Evolutionary conservation across 2,329 filamentous ascomycete genomes (phyloP).

Genomic region (Albophoma yamanashiensis): DNA sequence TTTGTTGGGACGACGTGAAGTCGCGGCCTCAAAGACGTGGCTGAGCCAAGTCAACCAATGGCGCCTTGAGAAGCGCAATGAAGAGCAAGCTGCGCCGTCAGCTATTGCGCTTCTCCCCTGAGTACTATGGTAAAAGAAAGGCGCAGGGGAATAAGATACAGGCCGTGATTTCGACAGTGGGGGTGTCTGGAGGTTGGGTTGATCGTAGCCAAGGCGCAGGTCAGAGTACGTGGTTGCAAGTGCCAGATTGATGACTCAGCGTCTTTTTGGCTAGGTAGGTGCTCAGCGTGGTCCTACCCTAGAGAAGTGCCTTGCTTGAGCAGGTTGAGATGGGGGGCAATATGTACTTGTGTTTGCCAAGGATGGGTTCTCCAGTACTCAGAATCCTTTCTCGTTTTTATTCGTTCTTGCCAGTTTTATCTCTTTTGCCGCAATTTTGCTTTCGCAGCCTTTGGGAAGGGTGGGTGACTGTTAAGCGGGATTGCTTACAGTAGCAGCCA

Average conservation of each 20-base stretch:
- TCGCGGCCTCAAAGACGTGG: neutral
- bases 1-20: neutral
- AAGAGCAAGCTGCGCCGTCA: neutral
- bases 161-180: neutral
- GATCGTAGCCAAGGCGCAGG: neutral
- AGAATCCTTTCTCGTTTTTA: neutral
- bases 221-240: neutral
- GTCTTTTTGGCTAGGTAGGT: too few relatives aligned
- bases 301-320: neutral
- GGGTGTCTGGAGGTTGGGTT: neutral
- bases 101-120: too few relatives aligned
- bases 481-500: too few relatives aligned
- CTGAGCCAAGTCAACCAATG: neutral
- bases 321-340: neutral
- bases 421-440: too few relatives aligned
- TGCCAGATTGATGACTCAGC: constrained; percentile 7
- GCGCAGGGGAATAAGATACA: neutral
- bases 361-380: neutral
- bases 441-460: neutral
- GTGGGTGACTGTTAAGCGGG: neutral
- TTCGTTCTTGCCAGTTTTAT: too few relatives aligned
- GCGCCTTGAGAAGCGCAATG: neutral
- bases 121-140: neutral
- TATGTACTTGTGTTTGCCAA: neutral
- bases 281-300: neutral